Base-by-base conservation (phyloP, 805 yeast species). In the Candida loeiensis region DNA sequence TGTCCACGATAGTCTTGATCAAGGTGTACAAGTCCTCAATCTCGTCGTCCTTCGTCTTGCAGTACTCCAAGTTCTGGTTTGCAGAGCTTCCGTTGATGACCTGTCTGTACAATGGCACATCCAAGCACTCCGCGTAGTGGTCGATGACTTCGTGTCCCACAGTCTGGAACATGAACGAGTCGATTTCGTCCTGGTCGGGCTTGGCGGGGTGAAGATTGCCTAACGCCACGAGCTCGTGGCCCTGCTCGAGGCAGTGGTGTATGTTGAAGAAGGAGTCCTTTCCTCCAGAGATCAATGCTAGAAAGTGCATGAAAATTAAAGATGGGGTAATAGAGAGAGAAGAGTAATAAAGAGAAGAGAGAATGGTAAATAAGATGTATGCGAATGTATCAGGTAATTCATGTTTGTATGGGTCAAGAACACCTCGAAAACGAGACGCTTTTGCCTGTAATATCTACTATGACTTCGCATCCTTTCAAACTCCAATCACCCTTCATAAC, bases 151-250 rank as follows among this genome's bases (percentile, higher is more conserved):
- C 86, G 59, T 85, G 93, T 0, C 99, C 99, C 6, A 93, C 98
- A 0, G 99, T 93, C 62, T 93, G 99, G 61, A 86, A 93, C 99
- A 93, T 93, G 56, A 83, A 91, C 39, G 96, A 86, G 58, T 93
- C 97, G 39, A 93, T 64, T 59, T 93, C 99, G 49, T 63, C 63
- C n/a, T 43, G 43, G 34, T 54, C 54, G 16, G 39, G 7, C 24
- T 58, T 61, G 1, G 72, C 71, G 1, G 96, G 96, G 52, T 79
- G 78, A 45, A 93, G 61, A 53, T 93, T 93, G 0, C 89, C 98
- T 34, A 91, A 61, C 1, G 96, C 96, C 0, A 77, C 77, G 4
- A 93, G 66, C 51, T 86, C 85, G 63, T 93, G 99, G 11, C 95
- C 95, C 38, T 85, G 79, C 2, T 76, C 72, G n/a, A 85, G 57